Percentiles rank a stretch among this genome's conserved stretches.
phyloP scores from a whole-genome alignment of 768 basidiomycete species.

The Boletellus ananiceps region DNA sequence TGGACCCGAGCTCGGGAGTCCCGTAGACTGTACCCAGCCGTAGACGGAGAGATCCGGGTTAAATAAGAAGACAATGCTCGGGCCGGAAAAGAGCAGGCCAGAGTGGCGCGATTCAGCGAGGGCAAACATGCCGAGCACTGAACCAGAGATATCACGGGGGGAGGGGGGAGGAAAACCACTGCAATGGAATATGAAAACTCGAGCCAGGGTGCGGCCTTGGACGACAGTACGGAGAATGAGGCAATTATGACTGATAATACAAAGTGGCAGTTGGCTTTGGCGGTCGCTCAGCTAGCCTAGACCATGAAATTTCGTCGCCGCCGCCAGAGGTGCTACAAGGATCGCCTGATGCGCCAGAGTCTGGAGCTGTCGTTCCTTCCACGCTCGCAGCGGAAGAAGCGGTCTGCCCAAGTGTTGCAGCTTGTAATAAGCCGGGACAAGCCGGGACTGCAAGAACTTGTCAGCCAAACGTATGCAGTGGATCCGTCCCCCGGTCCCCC shows the following conservation, averaged over 20 bases:
- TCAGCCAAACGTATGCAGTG: constrained; percentile 15
- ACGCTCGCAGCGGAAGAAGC: constrained; percentile 19
- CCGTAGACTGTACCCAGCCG: constrained; percentile 4
- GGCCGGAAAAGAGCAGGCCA: constrained; percentile 7
- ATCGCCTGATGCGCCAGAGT: constrained; percentile 19
- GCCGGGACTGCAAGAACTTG: constrained; percentile 7
- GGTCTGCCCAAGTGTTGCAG: constrained; percentile 8
- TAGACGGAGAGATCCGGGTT: constrained; percentile 20
- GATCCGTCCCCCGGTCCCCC: constrained; percentile 14
- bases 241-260: constrained; percentile 35
- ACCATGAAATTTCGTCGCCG: constrained; percentile 3
- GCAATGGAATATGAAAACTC: constrained; percentile 19
- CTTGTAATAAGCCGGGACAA: background rate
- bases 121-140: constrained; percentile 12
- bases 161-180: constrained; percentile 8
- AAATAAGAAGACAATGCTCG: constrained; percentile 21
- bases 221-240: constrained; percentile 18
- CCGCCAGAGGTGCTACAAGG: constrained; percentile 22
- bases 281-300: constrained; percentile 10
- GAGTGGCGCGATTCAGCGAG: constrained; percentile 17
- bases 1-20: constrained; percentile 4
- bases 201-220: constrained; percentile 18
- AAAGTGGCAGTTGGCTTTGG: constrained; percentile 14
- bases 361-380: constrained; percentile 14
- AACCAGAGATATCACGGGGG: constrained; percentile 9